These are phyloP conservation scores for Ceratorhiza oryzae-sativae DNA, from an alignment of 1,284 basidiomycete species.

Conservation along the genomic window DNA sequence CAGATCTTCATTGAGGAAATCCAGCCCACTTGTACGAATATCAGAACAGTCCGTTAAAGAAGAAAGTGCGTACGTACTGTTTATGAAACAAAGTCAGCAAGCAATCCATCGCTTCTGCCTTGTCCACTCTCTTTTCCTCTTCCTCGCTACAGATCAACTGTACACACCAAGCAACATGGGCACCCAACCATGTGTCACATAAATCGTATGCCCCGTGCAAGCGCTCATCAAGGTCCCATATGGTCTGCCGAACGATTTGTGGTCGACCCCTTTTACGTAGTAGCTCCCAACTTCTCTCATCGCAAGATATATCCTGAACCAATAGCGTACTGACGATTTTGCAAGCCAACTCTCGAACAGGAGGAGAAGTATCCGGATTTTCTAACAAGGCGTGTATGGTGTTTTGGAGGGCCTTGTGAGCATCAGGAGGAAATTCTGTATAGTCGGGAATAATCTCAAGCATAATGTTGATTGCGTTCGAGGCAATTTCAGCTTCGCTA, in stretches of 20 bases:
- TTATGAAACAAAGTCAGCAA: constrained; percentile 71
- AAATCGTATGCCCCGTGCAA: constrained; percentile 60
- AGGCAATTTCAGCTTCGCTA: constrained; percentile 75
- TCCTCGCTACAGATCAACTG: constrained; percentile 79
- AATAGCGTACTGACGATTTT: not conserved
- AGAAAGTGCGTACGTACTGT: constrained; percentile 55
- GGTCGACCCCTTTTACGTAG: constrained; percentile 79
- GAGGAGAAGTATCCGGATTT: constrained; percentile 64
- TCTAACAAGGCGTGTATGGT: not conserved
- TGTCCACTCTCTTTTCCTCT: constrained; percentile 57
- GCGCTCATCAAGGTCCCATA: not conserved
- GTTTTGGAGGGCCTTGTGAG: not conserved
- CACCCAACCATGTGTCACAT: constrained; percentile 79
- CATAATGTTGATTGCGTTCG: constrained; percentile 78
- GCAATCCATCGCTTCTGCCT: constrained; percentile 80
- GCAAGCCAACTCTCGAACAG: constrained; percentile 64
- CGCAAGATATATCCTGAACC: not conserved
- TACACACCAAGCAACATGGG: constrained; percentile 79
- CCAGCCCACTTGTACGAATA: not conserved
- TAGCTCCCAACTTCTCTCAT: constrained; percentile 76
- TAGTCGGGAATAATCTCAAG: not conserved
- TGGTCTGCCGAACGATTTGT: constrained; percentile 71
- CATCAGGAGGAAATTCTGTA: not conserved
- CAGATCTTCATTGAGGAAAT: constrained; percentile 65
- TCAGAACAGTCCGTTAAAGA: constrained; percentile 11